A percentile compares a stretch with the other conserved stretches of the same genome.
These are phyloP conservation scores for Tetrahymena thermophila DNA, from an alignment of 73 alveolate genomes.

Conservation along the genomic window DNA sequence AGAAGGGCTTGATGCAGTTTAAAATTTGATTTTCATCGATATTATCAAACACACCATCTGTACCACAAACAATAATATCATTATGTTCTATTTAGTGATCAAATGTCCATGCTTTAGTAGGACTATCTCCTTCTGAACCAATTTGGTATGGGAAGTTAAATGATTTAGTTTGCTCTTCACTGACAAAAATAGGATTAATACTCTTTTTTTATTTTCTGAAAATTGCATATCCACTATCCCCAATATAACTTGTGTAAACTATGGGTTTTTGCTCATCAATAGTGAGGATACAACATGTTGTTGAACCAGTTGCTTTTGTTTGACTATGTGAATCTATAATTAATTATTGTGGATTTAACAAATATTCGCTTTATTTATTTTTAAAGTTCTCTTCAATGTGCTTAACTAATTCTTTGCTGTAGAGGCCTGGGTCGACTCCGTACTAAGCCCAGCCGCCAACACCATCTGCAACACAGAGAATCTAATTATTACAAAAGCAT, in stretches of 20 bases:
- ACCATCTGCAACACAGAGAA: slow-evolving; percentile 79
- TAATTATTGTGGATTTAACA: not conserved
- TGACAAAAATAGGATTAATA: not conserved
- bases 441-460: slow-evolving; percentile 75
- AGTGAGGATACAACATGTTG: not conserved
- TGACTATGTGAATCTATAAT: not conserved
- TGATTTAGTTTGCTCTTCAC: slow-evolving; percentile 19
- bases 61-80: slow-evolving; percentile 59
- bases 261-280: not conserved
- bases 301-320: not conserved
- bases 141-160: slow-evolving; percentile 35
- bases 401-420: slow-evolving; percentile 46
- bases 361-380: not conserved
- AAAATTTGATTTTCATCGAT: slow-evolving; percentile 49
- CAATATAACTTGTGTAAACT: not conserved
- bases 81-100: slow-evolving; percentile 50
- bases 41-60: slow-evolving; percentile 79
- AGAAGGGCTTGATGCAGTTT: slow-evolving; percentile 46
- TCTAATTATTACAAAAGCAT: slow-evolving; percentile 19
- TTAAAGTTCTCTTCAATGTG: not conserved
- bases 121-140: slow-evolving; percentile 32
- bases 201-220: slow-evolving; percentile 7
- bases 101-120: slow-evolving; percentile 12
- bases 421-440: slow-evolving; percentile 80
- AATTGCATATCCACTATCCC: slow-evolving; percentile 37